A percentile compares a stretch with the other conserved stretches of the same genome.
These are phyloP conservation scores for Porcisia hertigi DNA, from an alignment of 208 protist species.

Conservation along the genomic window DNA sequence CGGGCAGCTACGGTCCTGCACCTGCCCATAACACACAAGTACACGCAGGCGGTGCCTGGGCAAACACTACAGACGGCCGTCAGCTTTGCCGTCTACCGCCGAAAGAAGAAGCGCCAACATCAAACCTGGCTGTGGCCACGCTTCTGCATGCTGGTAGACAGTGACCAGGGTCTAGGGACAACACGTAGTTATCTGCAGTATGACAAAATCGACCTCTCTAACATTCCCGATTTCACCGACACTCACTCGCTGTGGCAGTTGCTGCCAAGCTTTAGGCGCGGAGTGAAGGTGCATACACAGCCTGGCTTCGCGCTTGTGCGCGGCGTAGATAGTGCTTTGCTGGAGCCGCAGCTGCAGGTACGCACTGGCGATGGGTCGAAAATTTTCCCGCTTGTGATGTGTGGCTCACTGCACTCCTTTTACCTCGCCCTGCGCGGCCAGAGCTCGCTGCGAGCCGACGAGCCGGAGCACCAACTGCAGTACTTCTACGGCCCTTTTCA, in stretches of 20 bases:
- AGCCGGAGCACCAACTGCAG: constrained; percentile 73
- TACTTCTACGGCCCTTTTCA: constrained; percentile 73
- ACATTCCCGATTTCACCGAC: neutral
- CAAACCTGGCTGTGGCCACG: constrained; percentile 36
- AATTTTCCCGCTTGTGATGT: constrained; percentile 61
- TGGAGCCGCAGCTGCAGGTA: constrained; percentile 63
- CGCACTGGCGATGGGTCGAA: constrained; percentile 19
- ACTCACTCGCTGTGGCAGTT: neutral
- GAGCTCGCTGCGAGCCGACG: constrained; percentile 35
- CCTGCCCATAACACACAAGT: constrained; percentile 54
- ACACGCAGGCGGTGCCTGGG: constrained; percentile 31
- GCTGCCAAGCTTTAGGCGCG: constrained; percentile 20
- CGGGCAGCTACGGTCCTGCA: constrained; percentile 55
- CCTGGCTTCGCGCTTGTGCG: constrained; percentile 50
- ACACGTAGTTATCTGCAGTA: constrained; percentile 51
- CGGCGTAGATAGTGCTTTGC: constrained; percentile 48
- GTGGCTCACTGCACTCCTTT: constrained; percentile 73
- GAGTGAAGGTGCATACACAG: constrained; percentile 37
- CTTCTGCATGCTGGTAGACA: constrained; percentile 70
- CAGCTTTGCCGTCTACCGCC: constrained; percentile 54
- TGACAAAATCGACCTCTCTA: constrained; percentile 46
- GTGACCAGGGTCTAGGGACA: constrained; percentile 12
- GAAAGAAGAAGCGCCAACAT: constrained; percentile 12
- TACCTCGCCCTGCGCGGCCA: constrained; percentile 61
- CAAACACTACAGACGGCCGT: constrained; percentile 54